Conservation (phyloP, 139 green algal species). For the Nannochloris sp. region DNA sequence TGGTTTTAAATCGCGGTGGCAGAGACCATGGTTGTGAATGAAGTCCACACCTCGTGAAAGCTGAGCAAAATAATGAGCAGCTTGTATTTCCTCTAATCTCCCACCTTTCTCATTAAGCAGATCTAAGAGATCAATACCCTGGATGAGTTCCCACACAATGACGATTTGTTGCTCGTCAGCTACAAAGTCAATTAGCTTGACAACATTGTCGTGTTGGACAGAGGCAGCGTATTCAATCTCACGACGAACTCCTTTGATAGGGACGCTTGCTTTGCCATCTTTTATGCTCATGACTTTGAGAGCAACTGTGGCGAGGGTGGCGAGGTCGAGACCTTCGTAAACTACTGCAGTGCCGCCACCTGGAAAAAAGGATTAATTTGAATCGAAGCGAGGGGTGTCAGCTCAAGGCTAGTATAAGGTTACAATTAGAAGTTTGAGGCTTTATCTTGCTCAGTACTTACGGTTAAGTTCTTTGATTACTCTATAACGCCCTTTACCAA, state of each 20-base stretch:
- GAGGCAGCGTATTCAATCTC: slow-evolving; percentile 21
- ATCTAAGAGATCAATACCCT: slow-evolving; percentile 75
- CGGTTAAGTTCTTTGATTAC: slow-evolving; percentile 23
- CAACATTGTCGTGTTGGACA: slow-evolving; percentile 17
- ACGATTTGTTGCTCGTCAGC: slow-evolving; percentile 6
- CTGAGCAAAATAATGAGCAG: slow-evolving; percentile 63
- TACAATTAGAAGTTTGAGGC: neutral
- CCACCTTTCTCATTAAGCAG: slow-evolving; percentile 64
- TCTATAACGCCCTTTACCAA: slow-evolving; percentile 12
- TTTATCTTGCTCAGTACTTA: neutral
- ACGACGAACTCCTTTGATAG: slow-evolving; percentile 1
- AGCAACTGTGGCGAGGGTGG: neutral
- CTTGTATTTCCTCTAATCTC: slow-evolving; percentile 49
- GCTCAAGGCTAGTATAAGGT: too few relatives aligned
- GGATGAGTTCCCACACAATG: slow-evolving; percentile 72
- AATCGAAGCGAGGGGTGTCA: too few relatives aligned
- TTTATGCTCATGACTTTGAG: slow-evolving; percentile 22
- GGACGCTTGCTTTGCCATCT: neutral
- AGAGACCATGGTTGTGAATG: slow-evolving; percentile 62
- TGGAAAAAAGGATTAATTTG: neutral
- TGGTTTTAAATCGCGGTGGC: slow-evolving; percentile 76
- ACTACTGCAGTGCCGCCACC: slow-evolving; percentile 22
- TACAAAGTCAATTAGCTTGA: slow-evolving; percentile 23
- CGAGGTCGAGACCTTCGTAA: neutral
- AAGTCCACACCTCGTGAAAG: slow-evolving; percentile 45